Evolutionary conservation across 345 rosid genomes (phyloP), one percentile per base, ranked within the genome.

Genomic region (Psidium guajava): DNA sequence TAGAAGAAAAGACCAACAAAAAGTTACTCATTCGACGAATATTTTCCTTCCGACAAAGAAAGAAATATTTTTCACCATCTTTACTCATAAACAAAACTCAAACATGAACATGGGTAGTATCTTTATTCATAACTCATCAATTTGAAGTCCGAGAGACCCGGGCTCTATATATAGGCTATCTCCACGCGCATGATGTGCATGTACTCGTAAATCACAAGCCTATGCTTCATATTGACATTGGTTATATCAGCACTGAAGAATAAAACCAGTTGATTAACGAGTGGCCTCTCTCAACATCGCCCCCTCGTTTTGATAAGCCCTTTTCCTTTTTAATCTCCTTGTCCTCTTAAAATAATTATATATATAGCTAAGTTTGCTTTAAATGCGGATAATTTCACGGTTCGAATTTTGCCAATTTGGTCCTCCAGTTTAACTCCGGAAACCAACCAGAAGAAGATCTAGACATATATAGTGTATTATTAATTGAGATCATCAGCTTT

Each of bases 381-480:
- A 47, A 7, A 47, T 47, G 49, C 7, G 49, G 49, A 47, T 47
- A 47, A 47, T 47, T 47, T 47, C 9, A 47, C 9, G 49, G 7
- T 6, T 47, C 9, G 49, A 28, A 28, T 28, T 28, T 64, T 8
- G 44, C 32, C 75, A 64, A 32, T 64, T 32, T 8, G 22, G 3
- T 32, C 20, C 44, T 64, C 77, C 13, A 5, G 32, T 64, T 16
- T 64, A 16, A 0, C 77, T 64, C 24, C 4, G 0, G 0, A 11
- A 32, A 11, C 5, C 24, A n/a, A n/a, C n/a, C n/a, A n/a, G n/a
- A n/a, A n/a, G 16, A 28, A 28, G 12, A 28, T 7, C 22, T 28
- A 28, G 12, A 8, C 0, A 1, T 32, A 64, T 1, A 1, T 0
- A 64, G 32, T 64, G 1, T 0, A 32, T 15, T 16, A 28, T 15